Evolutionary conservation across 208 protist species (phyloP).

Genomic region (Wallacemonas sp.): DNA sequence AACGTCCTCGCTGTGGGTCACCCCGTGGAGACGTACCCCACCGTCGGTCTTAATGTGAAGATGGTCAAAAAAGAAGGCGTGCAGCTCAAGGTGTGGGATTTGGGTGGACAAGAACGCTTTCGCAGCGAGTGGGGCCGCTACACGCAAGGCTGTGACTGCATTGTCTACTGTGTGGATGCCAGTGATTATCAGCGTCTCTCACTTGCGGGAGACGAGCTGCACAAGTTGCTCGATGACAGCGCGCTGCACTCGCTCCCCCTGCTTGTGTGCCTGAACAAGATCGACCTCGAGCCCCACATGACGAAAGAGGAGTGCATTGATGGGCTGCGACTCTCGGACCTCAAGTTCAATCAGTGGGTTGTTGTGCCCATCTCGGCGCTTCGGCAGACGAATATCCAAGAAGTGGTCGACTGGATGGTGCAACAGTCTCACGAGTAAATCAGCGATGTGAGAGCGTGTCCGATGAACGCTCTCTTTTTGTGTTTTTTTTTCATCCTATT

Average conservation of each 20-base stretch:
- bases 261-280: conserved; percentile 85
- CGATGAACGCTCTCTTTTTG: not conserved
- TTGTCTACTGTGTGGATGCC: conserved; percentile 78
- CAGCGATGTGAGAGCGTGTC: not conserved
- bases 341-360: conserved; percentile 62
- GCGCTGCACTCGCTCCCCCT: conserved; percentile 57
- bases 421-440: conserved; percentile 55
- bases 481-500: no score
- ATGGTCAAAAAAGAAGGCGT: conserved; percentile 76
- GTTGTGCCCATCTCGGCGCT: conserved; percentile 68
- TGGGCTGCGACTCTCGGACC: conserved; percentile 53
- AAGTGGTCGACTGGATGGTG: conserved; percentile 83
- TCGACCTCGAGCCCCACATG: conserved; percentile 81
- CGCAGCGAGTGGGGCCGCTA: conserved; percentile 76
- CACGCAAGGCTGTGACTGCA: conserved; percentile 67
- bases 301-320: conserved; percentile 76
- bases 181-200: conserved; percentile 61
- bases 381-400: conserved; percentile 64
- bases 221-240: conserved; percentile 60
- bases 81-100: conserved; percentile 82
- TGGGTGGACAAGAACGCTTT: conserved; percentile 76
- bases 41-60: conserved; percentile 83
- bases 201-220: conserved; percentile 57
- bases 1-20: conserved; percentile 75
- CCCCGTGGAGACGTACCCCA: conserved; percentile 72